phyloP scores from a whole-genome alignment of 768 basidiomycete species.

The Collybia sordida region DNA sequence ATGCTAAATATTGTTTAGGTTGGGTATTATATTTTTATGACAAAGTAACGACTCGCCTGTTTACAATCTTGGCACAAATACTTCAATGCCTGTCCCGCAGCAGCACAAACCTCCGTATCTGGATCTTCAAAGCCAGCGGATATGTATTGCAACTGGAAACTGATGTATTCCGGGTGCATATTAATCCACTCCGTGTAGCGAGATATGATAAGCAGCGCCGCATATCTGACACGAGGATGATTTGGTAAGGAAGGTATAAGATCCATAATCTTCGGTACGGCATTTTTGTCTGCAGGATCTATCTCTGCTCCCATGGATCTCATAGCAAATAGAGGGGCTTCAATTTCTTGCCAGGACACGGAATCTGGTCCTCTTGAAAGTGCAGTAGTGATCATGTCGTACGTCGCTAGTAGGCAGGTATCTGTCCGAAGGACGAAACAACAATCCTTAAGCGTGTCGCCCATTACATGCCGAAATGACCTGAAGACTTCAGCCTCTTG shows the following conservation, averaged over 20 bases:
- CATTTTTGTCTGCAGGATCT: slow-evolving; percentile 74
- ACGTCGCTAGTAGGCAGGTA: slow-evolving; percentile 76
- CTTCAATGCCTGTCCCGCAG: slow-evolving; percentile 94
- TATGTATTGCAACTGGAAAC: slow-evolving; percentile 85
- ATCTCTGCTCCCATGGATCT: slow-evolving; percentile 97
- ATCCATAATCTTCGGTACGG: slow-evolving; percentile 96
- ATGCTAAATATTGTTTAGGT: slow-evolving; percentile 50
- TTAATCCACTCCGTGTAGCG: slow-evolving; percentile 98
- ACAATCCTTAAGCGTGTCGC: slow-evolving; percentile 98
- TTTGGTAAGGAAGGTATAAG: slow-evolving; percentile 85
- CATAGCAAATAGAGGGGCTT: slow-evolving; percentile 97
- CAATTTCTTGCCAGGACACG: slow-evolving; percentile 92
- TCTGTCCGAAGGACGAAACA: slow-evolving; percentile 91
- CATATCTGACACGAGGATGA: slow-evolving; percentile 93
- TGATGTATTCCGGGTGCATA: slow-evolving; percentile 83
- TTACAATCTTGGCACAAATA: slow-evolving; percentile 97
- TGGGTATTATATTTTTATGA: neutral
- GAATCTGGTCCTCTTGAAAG: slow-evolving; percentile 58
- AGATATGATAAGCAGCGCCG: slow-evolving; percentile 90
- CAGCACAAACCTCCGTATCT: slow-evolving; percentile 83
- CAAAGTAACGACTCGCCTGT: slow-evolving; percentile 44
- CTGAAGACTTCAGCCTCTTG: slow-evolving; percentile 95
- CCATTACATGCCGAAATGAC: slow-evolving; percentile 96
- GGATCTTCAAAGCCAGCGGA: slow-evolving; percentile 86
- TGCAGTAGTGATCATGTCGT: slow-evolving; percentile 76